Evolutionary conservation across 768 basidiomycete species (phyloP).

Genomic region (Mycena floridula): DNA sequence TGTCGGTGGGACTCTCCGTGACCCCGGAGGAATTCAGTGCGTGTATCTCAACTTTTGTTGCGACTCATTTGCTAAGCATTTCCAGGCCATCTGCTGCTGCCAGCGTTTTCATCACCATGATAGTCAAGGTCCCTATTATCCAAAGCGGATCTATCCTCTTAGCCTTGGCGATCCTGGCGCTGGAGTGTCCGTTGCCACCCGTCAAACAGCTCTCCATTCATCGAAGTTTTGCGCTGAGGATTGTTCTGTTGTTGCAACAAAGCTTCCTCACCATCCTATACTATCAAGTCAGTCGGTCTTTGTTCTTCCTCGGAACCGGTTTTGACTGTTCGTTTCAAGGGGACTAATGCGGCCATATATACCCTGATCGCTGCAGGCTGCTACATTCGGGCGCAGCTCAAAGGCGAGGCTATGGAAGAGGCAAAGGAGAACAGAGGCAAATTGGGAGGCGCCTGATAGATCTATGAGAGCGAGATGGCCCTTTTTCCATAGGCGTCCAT

Average conservation of each 20-base stretch:
- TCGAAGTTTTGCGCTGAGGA: conserved; percentile 57
- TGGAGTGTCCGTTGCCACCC: conserved; percentile 69
- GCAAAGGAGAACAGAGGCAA: conserved; percentile 59
- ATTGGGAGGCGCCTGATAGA: conserved; percentile 45
- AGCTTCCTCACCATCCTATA: conserved; percentile 57
- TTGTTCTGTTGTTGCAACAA: conserved; percentile 60
- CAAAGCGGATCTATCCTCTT: conserved; percentile 63
- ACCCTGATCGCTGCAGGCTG: conserved; percentile 65
- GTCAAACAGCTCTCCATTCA: conserved; percentile 51
- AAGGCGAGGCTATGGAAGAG: conserved; percentile 66
- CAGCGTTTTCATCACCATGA: conserved; percentile 62
- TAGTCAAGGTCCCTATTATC: conserved; percentile 73
- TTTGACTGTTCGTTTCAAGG: conserved; percentile 36
- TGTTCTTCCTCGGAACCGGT: not conserved
- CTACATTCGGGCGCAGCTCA: conserved; percentile 59
- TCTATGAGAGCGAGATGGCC: conserved; percentile 10
- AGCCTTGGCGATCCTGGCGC: conserved; percentile 48
- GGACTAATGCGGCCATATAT: conserved; percentile 79
- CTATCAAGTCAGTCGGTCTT: conserved; percentile 58
- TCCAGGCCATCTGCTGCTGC: conserved; percentile 53
- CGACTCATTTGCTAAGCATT: not conserved
- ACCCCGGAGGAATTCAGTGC: conserved; percentile 76
- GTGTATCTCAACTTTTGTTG: conserved; percentile 20
- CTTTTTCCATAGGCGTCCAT: conserved; percentile 15
- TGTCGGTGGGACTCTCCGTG: conserved; percentile 70